These are phyloP conservation scores for Hsuehochloa calcarea DNA, from an alignment of 176 grass and related monocot species.

Conservation along the genomic window DNA sequence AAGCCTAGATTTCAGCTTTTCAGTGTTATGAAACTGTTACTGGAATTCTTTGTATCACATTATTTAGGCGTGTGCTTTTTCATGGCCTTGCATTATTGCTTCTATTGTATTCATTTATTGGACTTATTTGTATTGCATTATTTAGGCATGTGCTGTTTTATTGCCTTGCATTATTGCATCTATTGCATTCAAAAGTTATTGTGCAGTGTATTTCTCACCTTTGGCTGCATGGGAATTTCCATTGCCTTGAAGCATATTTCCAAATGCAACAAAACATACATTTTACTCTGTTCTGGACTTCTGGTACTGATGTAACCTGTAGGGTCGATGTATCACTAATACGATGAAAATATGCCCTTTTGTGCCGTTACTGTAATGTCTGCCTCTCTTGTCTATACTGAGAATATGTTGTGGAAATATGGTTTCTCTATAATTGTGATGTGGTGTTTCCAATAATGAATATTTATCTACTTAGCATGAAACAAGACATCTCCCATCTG, in stretches of 20 bases:
- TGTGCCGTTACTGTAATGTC: not conserved
- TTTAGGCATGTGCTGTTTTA: not conserved
- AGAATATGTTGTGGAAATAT: conserved; percentile 17
- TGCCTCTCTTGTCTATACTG: not conserved
- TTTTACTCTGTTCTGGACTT: not conserved
- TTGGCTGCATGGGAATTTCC: not conserved
- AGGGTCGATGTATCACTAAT: not conserved
- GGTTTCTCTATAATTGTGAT: conserved; percentile 14
- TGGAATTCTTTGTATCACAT: not conserved
- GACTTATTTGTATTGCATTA: not conserved
- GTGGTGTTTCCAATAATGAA: not conserved
- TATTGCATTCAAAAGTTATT: not conserved
- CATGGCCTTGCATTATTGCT: not conserved
- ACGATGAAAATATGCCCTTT: not conserved
- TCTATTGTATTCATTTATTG: not conserved
- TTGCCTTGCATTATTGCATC: not conserved
- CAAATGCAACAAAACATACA: not conserved
- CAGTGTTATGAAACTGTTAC: not conserved
- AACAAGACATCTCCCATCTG: conserved; percentile 5
- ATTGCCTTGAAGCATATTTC: not conserved
- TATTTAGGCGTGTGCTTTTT: not conserved
- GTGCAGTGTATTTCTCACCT: not conserved
- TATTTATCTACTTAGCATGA: conserved; percentile 11
- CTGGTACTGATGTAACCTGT: not conserved
- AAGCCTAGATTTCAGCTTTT: not conserved